Conservation (phyloP, 768 basidiomycete species). For the Sporobolomyces phaffii region DNA sequence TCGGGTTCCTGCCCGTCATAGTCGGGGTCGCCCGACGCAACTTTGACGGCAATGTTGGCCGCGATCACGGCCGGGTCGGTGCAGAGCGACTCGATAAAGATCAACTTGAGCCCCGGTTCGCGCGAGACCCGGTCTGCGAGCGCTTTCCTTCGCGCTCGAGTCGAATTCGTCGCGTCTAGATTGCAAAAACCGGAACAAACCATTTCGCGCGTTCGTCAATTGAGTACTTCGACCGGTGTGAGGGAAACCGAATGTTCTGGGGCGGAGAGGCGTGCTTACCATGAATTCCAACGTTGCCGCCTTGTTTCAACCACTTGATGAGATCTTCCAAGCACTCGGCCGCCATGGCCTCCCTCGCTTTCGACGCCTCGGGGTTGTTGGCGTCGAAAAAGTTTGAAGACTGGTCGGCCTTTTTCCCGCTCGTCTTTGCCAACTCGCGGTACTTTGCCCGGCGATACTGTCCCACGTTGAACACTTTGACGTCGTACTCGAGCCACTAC, state of each 20-base stretch:
- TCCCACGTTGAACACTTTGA: conserved; percentile 98
- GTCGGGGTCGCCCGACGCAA: conserved; percentile 92
- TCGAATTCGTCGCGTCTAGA: conserved; percentile 80
- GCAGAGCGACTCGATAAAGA: conserved; percentile 93
- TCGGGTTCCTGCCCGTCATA: conserved; percentile 83
- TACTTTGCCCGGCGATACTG: conserved; percentile 61
- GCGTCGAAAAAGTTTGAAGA: conserved; percentile 85
- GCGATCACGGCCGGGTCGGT: conserved; percentile 91
- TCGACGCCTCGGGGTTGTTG: conserved; percentile 68
- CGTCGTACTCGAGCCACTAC: conserved; percentile 97
- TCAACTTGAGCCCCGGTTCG: conserved; percentile 77
- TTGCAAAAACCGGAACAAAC: too few relatives aligned
- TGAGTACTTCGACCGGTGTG: too few relatives aligned
- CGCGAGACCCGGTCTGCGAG: conserved; percentile 74
- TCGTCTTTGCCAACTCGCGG: conserved; percentile 68
- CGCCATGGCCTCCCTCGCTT: conserved; percentile 71
- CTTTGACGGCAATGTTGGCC: conserved; percentile 91
- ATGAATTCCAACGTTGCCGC: conserved; percentile 93
- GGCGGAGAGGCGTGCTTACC: conserved; percentile 52
- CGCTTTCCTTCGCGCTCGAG: conserved; percentile 56
- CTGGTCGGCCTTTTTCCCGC: conserved; percentile 83
- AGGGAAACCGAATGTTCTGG: too few relatives aligned
- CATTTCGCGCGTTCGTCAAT: too few relatives aligned
- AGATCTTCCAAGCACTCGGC: conserved; percentile 89
- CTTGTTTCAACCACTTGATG: conserved; percentile 88